These are phyloP conservation scores for Pseudozyma sp. DNA, from an alignment of 1,284 basidiomycete genomes.

Conservation along the genomic window DNA sequence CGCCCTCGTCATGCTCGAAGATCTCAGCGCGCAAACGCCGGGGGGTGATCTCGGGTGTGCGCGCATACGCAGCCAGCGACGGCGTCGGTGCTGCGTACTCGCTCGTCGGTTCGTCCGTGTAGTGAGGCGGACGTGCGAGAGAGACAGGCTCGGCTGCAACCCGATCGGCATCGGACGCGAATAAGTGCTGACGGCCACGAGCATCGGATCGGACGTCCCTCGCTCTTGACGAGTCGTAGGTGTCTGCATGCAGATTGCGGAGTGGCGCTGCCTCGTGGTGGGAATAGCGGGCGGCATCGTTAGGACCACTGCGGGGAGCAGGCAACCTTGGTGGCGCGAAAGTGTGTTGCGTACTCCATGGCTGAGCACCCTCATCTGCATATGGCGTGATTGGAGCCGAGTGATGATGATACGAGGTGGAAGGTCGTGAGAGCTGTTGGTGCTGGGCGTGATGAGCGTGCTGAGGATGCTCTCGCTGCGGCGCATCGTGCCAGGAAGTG, in stretches of 20 bases:
- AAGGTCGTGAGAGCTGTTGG: neutral
- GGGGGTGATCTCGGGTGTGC: slow-evolving; percentile 1
- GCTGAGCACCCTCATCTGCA: neutral
- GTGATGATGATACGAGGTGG: slow-evolving; percentile 8
- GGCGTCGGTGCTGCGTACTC: slow-evolving; percentile 5
- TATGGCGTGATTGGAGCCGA: neutral
- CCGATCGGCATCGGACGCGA: neutral
- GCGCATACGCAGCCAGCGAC: slow-evolving; percentile 5
- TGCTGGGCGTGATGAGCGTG: slow-evolving; percentile 1
- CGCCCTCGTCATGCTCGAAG: slow-evolving; percentile 5
- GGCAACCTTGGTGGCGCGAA: slow-evolving; percentile 29
- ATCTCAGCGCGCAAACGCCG: neutral
- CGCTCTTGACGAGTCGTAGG: neutral
- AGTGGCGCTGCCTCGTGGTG: slow-evolving; percentile 4
- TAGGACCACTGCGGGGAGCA: slow-evolving; percentile 11
- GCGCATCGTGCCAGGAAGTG: neutral
- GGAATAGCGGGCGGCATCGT: neutral
- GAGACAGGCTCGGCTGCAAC: neutral
- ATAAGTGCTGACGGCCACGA: slow-evolving; percentile 6
- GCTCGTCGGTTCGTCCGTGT: slow-evolving; percentile 2
- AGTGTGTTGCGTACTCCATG: slow-evolving; percentile 6
- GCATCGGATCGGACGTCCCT: slow-evolving; percentile 4
- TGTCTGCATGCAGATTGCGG: neutral
- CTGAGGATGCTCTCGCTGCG: slow-evolving; percentile 5
- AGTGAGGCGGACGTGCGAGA: neutral